These are phyloP conservation scores for Lichtheimia hyalospora DNA, from an alignment of 371 early-diverging fungal species.

Conservation along the genomic window DNA sequence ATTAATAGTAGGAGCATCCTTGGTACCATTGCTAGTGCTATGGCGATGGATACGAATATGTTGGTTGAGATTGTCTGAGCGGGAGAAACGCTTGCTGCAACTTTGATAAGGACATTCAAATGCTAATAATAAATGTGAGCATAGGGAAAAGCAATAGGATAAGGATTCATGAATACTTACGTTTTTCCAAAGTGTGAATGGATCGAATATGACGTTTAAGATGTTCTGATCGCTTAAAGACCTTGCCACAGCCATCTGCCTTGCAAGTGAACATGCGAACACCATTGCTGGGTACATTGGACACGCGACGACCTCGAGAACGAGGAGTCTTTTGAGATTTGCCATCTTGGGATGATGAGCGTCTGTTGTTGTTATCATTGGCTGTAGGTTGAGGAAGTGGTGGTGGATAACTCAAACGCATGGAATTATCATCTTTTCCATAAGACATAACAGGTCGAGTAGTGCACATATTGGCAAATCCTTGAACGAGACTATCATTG, in stretches of 20 bases:
- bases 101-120: slow-evolving; percentile 67
- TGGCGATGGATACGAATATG: slow-evolving; percentile 70
- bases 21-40: slow-evolving; percentile 24
- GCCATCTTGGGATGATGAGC: neutral
- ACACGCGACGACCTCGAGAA: slow-evolving; percentile 59
- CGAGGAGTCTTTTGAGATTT: slow-evolving; percentile 11
- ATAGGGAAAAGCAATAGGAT: neutral
- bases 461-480: neutral
- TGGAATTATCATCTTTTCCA: neutral
- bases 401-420: neutral
- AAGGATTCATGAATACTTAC: slow-evolving; percentile 40
- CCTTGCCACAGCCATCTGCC: slow-evolving; percentile 55
- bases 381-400: neutral
- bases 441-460: neutral
- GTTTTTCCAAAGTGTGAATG: slow-evolving; percentile 65
- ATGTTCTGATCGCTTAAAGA: slow-evolving; percentile 69
- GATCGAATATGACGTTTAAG: slow-evolving; percentile 66
- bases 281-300: slow-evolving; percentile 42
- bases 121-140: slow-evolving; percentile 28
- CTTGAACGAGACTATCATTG: slow-evolving; percentile 3
- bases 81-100: slow-evolving; percentile 81
- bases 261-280: slow-evolving; percentile 55
- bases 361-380: neutral
- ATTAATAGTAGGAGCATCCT: neutral
- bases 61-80: slow-evolving; percentile 82